A percentile compares a stretch with the other conserved stretches of the same genome.
Conservation (phyloP, 2,329 filamentous ascomycete species). For the Penicillium sp. region DNA sequence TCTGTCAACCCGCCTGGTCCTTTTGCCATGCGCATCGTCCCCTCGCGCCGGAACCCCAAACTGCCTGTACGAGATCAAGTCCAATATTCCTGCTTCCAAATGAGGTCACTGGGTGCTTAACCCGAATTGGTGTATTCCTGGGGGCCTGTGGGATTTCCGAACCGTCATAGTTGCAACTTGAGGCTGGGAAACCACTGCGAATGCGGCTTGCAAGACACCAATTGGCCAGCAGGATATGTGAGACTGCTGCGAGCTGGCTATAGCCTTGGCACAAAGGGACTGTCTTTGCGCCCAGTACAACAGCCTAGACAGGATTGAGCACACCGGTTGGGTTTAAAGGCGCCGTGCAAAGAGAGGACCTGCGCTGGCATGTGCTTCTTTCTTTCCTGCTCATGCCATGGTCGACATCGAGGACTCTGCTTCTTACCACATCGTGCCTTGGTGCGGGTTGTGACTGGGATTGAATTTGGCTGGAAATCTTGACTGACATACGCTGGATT, state of each 20-base stretch:
- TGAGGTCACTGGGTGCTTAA: not conserved
- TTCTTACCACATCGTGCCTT: not conserved
- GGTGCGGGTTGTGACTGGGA: not conserved
- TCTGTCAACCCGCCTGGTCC: constrained; percentile 10
- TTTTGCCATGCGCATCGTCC: constrained; percentile 20
- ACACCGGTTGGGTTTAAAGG: constrained; percentile 1
- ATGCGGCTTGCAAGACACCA: constrained; percentile 9
- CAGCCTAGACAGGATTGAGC: not conserved
- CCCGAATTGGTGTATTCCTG: not conserved
- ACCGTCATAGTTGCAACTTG: constrained; percentile 1
- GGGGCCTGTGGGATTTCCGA: not conserved
- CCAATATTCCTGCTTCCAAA: not conserved
- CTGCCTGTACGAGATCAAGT: constrained; percentile 2
- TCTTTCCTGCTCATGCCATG: not conserved
- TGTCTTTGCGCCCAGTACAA: not conserved
- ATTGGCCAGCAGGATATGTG: constrained; percentile 1
- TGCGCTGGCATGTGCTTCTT: constrained; percentile 9
- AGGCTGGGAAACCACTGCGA: constrained; percentile 3
- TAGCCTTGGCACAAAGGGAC: not conserved
- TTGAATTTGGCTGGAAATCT: not conserved
- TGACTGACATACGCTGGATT: constrained; percentile 15
- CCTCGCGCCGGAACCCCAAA: constrained; percentile 13
- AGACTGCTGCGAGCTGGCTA: not conserved
- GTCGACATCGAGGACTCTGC: not conserved
- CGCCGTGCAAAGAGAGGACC: not conserved